Percentiles rank a stretch among this genome's conserved stretches.
Evolutionary conservation across 768 basidiomycete species (phyloP).

Genomic region (Tulasnella sp.): DNA sequence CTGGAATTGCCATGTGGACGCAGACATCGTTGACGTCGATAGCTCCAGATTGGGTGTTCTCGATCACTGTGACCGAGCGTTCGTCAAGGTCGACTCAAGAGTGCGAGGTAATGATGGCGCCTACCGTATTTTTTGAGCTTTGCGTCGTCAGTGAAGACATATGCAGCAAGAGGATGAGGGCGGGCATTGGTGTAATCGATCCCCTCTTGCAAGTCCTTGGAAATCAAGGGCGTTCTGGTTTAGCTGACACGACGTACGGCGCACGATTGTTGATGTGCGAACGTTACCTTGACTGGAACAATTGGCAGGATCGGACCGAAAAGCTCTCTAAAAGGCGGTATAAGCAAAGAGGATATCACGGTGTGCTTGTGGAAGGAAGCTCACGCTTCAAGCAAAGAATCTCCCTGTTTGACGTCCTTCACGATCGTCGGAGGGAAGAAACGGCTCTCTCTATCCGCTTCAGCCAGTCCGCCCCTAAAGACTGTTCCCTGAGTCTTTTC

Average conservation of each 20-base stretch:
- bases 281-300: conserved; percentile 54
- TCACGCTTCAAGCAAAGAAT: conserved; percentile 74
- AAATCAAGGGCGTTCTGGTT: not conserved
- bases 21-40: conserved; percentile 66
- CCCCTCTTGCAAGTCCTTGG: conserved; percentile 56
- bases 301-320: conserved; percentile 81
- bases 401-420: conserved; percentile 38
- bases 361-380: conserved; percentile 31
- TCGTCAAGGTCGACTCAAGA: not conserved
- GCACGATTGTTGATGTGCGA: not conserved
- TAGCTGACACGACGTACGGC: not conserved
- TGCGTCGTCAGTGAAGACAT: conserved; percentile 65
- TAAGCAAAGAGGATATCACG: not conserved
- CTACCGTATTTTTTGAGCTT: conserved; percentile 60
- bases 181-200: conserved; percentile 62
- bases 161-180: conserved; percentile 70
- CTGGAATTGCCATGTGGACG: conserved; percentile 55
- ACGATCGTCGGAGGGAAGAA: conserved; percentile 27
- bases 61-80: conserved; percentile 49
- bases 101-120: conserved; percentile 13
- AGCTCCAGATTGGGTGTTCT: conserved; percentile 67
- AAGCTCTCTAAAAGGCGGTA: conserved; percentile 54
- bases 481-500: conserved; percentile 33
- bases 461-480: not conserved
- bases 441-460: not conserved